Base-by-base conservation (phyloP, 192 early-diverging fungal genomes). In the Podila epigama region DNA sequence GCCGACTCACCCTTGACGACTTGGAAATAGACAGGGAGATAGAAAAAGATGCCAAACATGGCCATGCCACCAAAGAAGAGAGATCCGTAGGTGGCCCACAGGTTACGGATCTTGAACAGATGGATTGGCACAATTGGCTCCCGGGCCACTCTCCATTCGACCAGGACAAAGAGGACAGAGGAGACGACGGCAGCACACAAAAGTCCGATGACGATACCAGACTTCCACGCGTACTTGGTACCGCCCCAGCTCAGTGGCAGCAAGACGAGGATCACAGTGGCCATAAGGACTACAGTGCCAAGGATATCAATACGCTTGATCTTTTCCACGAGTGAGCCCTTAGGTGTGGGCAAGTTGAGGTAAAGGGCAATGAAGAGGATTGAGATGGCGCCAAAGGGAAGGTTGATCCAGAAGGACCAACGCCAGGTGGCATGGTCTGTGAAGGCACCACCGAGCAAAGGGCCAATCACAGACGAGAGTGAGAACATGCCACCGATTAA, bases 371-470 rank as follows among this genome's bases (percentile, higher is more conserved):
- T 71, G 25, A 84, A 63, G 16, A 79, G 8, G 5, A 78, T 75
- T 0, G 81, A 68, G 9, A 85, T 22, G 0, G 66, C 66, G 1
- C 79, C 82, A 3, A 85, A 67, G 5, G 81, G 81, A 27, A 84
- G 40, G 53, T 72, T 84, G 65, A 87, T 82, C 68, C 83, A 92
- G 61, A 93, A 93, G 16, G 80, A 83, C 90, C 90, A 92, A 15
- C 88, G 83, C 91, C 91, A 93, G 16, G 81, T 80, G 6, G 82
- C 67, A 44, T 87, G 71, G 25, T 92, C 89, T 0, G 86, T 68
- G 56, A 93, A 90, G 6, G 83, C 84, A 20, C 92, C 90, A 31
- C 92, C 92, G 16, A 88, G 35, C 7, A 93, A 63, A 13, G 89
- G 88, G 4, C 89, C 92, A 20, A 89, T 70, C 5, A 91, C 87